Evolutionary conservation across 2,329 filamentous ascomycete genomes (phyloP).

Genomic region (Endothia cerciana): DNA sequence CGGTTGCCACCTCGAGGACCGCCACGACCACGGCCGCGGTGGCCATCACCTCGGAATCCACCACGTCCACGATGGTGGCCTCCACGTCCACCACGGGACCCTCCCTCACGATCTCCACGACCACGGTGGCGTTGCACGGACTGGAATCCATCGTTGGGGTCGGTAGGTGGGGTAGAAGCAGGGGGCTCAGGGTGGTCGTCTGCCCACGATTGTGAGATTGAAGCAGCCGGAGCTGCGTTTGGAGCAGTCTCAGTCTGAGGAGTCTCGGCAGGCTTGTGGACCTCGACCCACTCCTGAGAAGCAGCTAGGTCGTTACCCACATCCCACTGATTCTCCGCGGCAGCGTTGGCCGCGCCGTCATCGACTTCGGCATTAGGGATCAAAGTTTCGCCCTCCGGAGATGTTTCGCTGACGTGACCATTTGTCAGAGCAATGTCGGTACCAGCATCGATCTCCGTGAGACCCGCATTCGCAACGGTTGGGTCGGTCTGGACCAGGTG

Average conservation of each 20-base stretch:
- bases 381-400: constrained; percentile 40
- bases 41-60: constrained; percentile 50
- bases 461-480: constrained; percentile 66
- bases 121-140: constrained; percentile 67
- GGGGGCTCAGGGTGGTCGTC: constrained; percentile 71
- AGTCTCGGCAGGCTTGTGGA: constrained; percentile 71
- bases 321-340: constrained; percentile 71
- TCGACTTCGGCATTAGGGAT: constrained; percentile 55
- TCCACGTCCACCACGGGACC: constrained; percentile 50
- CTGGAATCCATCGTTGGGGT: constrained; percentile 70
- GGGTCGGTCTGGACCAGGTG: constrained; percentile 59
- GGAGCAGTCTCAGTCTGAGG: constrained; percentile 73
- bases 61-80: constrained; percentile 54
- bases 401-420: constrained; percentile 45
- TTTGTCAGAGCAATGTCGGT: constrained; percentile 48
- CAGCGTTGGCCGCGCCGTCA: constrained; percentile 60
- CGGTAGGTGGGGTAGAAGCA: constrained; percentile 39
- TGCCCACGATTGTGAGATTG: constrained; percentile 74
- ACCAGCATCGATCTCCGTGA: constrained; percentile 67
- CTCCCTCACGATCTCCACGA: constrained; percentile 57
- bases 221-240: constrained; percentile 61
- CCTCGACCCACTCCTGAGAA: constrained; percentile 72
- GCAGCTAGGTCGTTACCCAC: constrained; percentile 46
- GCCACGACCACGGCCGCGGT: constrained; percentile 39
- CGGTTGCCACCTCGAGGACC: constrained; percentile 43